Conservation (phyloP, 2,329 filamentous ascomycete genomes). For the Cladosporium colombiae region DNA sequence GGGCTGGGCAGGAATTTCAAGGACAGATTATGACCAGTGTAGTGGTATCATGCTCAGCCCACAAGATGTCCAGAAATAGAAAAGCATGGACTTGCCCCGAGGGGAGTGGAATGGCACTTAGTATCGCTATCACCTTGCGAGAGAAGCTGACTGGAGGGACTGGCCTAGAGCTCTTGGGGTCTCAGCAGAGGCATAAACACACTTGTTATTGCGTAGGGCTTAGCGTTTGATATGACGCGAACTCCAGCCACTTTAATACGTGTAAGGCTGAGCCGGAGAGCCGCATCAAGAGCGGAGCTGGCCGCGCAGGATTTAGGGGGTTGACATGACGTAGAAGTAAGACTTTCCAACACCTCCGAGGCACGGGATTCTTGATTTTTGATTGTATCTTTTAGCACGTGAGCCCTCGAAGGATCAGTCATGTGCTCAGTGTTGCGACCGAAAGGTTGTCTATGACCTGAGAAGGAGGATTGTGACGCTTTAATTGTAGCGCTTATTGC, state of each 20-base stretch:
- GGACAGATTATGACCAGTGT: background rate
- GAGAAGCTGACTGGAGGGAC: background rate
- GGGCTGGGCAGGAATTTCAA: background rate
- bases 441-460: background rate
- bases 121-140: background rate
- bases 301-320: background rate
- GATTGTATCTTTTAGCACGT: background rate
- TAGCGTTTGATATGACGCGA: background rate
- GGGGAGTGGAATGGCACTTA: background rate
- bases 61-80: background rate
- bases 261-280: background rate
- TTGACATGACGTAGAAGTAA: background rate
- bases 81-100: background rate
- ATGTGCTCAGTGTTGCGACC: background rate
- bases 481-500: background rate
- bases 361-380: background rate
- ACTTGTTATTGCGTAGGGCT: background rate
- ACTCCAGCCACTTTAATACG: background rate
- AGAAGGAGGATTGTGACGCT: background rate
- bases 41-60: background rate
- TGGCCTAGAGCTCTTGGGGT: background rate
- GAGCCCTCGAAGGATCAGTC: background rate
- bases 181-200: background rate
- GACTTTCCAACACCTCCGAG: background rate
- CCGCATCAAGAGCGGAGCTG: background rate